These are phyloP conservation scores for Talaromyces sp. DNA, from an alignment of 2,329 filamentous ascomycete species.

Conservation along the genomic window DNA sequence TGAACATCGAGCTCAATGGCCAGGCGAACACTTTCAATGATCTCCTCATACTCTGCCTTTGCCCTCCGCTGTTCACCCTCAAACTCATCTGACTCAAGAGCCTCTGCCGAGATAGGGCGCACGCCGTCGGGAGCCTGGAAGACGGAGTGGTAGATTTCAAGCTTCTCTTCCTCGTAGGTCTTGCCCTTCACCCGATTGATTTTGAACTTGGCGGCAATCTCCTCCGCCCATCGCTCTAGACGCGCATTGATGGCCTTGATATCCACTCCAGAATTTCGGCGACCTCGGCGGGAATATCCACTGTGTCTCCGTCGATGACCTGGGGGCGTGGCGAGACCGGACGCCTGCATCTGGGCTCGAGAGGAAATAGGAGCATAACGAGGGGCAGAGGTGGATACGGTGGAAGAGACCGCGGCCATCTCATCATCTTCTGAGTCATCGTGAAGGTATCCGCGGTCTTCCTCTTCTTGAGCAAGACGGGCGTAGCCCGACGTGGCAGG, in stretches of 20 bases:
- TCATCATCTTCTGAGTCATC: constrained; percentile 72
- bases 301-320: constrained; percentile 51
- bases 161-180: constrained; percentile 75
- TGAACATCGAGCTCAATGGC: constrained; percentile 91
- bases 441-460: constrained; percentile 52
- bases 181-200: constrained; percentile 74
- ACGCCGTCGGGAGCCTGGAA: constrained; percentile 92
- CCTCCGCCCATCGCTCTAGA: constrained; percentile 93
- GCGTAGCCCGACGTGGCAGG: constrained; percentile 82
- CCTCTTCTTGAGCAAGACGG: constrained; percentile 79
- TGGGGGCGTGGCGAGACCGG: constrained; percentile 41
- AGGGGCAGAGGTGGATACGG: constrained; percentile 58
- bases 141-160: constrained; percentile 97
- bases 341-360: constrained; percentile 55
- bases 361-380: constrained; percentile 64
- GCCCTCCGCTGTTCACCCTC: constrained; percentile 67
- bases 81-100: constrained; percentile 62
- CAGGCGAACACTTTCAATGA: constrained; percentile 84
- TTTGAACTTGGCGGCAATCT: constrained; percentile 97
- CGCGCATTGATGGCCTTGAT: constrained; percentile 98
- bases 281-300: constrained; percentile 54
- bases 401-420: constrained; percentile 56
- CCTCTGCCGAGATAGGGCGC: constrained; percentile 75
- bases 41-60: constrained; percentile 78
- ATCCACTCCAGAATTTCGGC: constrained; percentile 86